A percentile compares a stretch with the other conserved stretches of the same genome.
These are phyloP conservation scores for Pinus taeda DNA, from an alignment of 75 land plant genomes.

Conservation along the genomic window DNA sequence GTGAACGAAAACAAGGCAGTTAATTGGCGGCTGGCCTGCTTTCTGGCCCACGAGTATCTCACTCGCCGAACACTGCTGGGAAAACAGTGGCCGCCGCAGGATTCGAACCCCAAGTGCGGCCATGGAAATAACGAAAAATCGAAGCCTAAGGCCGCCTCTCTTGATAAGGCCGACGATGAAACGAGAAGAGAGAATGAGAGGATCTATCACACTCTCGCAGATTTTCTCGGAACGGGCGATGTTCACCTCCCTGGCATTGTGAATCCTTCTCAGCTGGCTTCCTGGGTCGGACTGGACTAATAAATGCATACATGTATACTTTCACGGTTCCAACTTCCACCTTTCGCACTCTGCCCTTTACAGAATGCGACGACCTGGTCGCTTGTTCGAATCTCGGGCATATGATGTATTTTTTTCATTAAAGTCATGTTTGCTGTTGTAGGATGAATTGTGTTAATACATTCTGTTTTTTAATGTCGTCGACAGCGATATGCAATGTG, in stretches of 20 bases:
- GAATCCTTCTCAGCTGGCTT: not conserved
- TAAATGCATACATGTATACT: too few relatives aligned
- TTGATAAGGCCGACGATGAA: not conserved
- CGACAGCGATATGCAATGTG: too few relatives aligned
- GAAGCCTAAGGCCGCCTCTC: not conserved
- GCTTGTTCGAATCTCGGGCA: too few relatives aligned
- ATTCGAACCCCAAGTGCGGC: too few relatives aligned
- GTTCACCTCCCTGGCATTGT: not conserved
- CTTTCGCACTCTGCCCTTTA: too few relatives aligned
- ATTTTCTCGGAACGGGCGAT: not conserved
- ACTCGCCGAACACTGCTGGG: not conserved
- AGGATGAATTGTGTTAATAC: too few relatives aligned
- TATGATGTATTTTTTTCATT: too few relatives aligned
- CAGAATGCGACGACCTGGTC: too few relatives aligned
- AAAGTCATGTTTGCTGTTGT: too few relatives aligned
- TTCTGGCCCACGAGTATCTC: slow-evolving; percentile 3
- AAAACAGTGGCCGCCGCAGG: slow-evolving; percentile 8
- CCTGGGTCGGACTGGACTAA: not conserved
- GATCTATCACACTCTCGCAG: not conserved
- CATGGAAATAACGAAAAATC: not conserved
- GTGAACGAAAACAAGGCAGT: not conserved
- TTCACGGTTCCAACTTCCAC: too few relatives aligned
- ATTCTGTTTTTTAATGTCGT: too few relatives aligned
- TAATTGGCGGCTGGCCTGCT: slow-evolving; percentile 8
- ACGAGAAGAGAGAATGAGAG: not conserved